A percentile compares a stretch with the other conserved stretches of the same genome.
Conservation (phyloP, 345 rosid genomes). For the Pistacia vera region DNA sequence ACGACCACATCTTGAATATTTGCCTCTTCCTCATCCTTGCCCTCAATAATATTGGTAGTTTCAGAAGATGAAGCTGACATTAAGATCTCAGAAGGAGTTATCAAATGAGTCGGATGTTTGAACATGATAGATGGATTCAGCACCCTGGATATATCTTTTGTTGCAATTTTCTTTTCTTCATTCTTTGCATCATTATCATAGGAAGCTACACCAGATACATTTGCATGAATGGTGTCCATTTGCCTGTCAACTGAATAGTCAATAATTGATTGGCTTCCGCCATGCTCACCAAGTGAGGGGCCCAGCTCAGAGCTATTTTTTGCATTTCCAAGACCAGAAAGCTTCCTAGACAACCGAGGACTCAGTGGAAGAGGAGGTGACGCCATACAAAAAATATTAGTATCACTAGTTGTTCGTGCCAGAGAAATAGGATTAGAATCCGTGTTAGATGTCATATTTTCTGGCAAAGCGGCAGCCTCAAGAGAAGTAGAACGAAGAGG, state of each 20-base stretch:
- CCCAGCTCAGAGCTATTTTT: constrained; percentile 40
- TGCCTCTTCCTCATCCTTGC: constrained; percentile 46
- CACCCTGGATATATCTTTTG: constrained; percentile 47
- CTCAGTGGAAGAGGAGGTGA: constrained; percentile 58
- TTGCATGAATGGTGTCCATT: constrained; percentile 39
- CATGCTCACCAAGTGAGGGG: constrained; percentile 43
- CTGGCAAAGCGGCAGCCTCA: constrained; percentile 37
- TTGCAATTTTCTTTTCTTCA: constrained; percentile 45
- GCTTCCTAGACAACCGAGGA: constrained; percentile 56
- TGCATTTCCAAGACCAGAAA: constrained; percentile 49
- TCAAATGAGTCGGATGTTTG: constrained; percentile 79
- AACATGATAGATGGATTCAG: constrained; percentile 48
- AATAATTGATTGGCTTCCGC: constrained; percentile 40
- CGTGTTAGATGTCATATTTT: constrained; percentile 28
- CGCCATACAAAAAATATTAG: constrained; percentile 42
- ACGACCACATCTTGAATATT: constrained; percentile 50
- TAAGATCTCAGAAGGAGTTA: constrained; percentile 83
- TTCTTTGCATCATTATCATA: constrained; percentile 45
- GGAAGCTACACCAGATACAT: constrained; percentile 39
- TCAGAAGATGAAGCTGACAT: constrained; percentile 67
- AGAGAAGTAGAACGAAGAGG: constrained; percentile 37
- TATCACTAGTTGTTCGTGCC: constrained; percentile 44
- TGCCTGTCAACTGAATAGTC: constrained; percentile 63
- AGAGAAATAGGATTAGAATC: constrained; percentile 46
- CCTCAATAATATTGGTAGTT: constrained; percentile 39